Base-by-base conservation (phyloP, 768 basidiomycete genomes). In the Phanerodontia chrysosporium region DNA sequence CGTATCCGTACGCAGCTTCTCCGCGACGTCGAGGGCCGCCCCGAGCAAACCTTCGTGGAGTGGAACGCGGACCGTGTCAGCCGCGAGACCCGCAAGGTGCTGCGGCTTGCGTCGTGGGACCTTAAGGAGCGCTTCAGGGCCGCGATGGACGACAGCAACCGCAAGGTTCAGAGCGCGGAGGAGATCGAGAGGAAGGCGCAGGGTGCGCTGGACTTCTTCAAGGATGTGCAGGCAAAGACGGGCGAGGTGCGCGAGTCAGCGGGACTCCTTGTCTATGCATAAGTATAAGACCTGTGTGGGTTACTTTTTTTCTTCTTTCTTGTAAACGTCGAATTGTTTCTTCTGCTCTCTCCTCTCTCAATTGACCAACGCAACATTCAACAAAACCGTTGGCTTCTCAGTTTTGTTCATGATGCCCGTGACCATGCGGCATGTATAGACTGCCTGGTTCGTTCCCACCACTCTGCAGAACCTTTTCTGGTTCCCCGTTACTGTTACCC, bases 101-200 rank as follows among this genome's bases (percentile, higher is more conserved):
- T 99, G 59, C 80, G 95, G 49, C 72, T 94, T 29, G 95, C 91
- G 21, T 86, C 89, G 22, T 98, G 92, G 92, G 95, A 98, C 71
- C 69, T 95, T 60, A 82, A 82, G 65, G 90, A 92, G 73, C 81
- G 88, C 45, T 96, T 94, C 78, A 80, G 84, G 58, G 76, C 74
- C 2, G 89, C 91, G 18, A 82, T 94, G 78, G 94, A 98, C 65
- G 86, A 89, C 69, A 76, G 85, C 45, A 81, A 78, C 36, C 82
- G 81, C 67, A 92, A 95, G 68, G 93, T 96, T 16, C 80, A 79
- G 66, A 78, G 76, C 51, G 85, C 86, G 46, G 92, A 95, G 75
- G 88, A 89, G 67, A 78, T 80, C 52, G 89, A 90, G 77, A 83
- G 73, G 75, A 81, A 79, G 72, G 86, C 92, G 24, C 65, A 66